Evolutionary conservation across 2,329 filamentous ascomycete genomes (phyloP), one percentile per base, ranked within the genome.

Genomic region (Colletotrichum destructivum): DNA sequence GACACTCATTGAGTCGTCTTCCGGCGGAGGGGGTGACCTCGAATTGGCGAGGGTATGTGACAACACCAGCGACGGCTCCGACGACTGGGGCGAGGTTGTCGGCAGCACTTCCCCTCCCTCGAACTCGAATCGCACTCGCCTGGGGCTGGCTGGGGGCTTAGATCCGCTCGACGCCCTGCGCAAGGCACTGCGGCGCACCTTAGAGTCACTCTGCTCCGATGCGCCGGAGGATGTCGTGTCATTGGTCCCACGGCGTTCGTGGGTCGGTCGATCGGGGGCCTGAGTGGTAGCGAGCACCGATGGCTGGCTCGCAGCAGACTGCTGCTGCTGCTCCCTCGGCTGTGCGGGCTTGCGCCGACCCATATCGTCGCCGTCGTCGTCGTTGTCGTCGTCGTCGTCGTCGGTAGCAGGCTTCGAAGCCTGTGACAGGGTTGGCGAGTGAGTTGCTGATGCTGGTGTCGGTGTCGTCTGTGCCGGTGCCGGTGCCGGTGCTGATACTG

Each of bases 41-140:
- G 57, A 75, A 40, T 40, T 76, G 57, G 52, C 74, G 63, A 74
- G 76, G 62, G 74, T 72, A 67, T 73, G 76, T 57, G 71, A 73
- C 73, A 75, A 75, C 73, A 75, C 65, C 77, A 77, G 15, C 78
- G 82, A 75, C 76, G 79, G 75, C 71, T 81, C 78, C 66, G 81
- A 75, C 66, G 78, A 73, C 72, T 85, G 83, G 57, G 89, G 89
- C 26, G 89, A 90, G 35, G 86, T 82, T 56, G 89, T 90, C 23
- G 90, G 88, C 69, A 90, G 81, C 46, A 92, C 88, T 76, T 91
- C 89, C 74, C 86, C 82, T 64, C 89, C 89, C 77, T 86, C 85
- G 56, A 91, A 86, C 47, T 90, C 86, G 74, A 92, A 92, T 59
- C 90, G 89, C 68, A 92, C 90, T 71, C 88, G 85, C 40, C 89